Base-by-base conservation (phyloP, 2,329 filamentous ascomycete species). In the Sporothrix globosa region DNA sequence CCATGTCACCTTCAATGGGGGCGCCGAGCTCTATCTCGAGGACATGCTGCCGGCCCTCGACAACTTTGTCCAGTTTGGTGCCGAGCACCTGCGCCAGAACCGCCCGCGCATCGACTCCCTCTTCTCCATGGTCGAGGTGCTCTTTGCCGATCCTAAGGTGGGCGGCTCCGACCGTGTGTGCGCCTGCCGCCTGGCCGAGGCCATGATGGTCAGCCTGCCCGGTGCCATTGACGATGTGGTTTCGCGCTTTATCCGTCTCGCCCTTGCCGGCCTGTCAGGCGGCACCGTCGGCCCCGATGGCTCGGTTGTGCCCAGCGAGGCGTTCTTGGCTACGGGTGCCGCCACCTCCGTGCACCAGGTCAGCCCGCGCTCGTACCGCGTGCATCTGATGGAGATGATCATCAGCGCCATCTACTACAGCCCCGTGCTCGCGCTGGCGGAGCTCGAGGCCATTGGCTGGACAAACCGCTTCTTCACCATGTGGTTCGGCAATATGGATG, bases 401-500 rank as follows among this genome's bases (percentile, higher is more conserved):
- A 97, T 99, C 84, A 98, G 98, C 81, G 90, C 92, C 69, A 93
- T 98, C 76, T 97, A 98, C 85, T 99, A 99, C 85, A 97, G 97
- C 83, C 94, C 96, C 1, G 82, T 91, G 58, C 85, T 97, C 72
- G 87, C 93, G 30, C 86, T 99, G 27, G 90, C 93, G 73, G 89
- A 97, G 50, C 86, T 99, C n/a, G 96, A 99, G 82, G 83, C 86
- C 68, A 95, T 96, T 77, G 91, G 89, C 72, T 97, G 94, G 95
- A 98, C 96, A 7, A 98, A 98, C 82, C 96, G 96, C 78, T 99
- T 99, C 83, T 99, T 99, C 84, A 97, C 92, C 81, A 83, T 96
- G 71, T 99, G 96, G 96, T 99, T 99, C 80, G 92, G 92, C 54
- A 96, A 90, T 82, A 99, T 99, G 83, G 91, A 97, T 73, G 90